phyloP scores from a whole-genome alignment of 208 protist genomes.

The Acanthamoeba lenticulata region DNA sequence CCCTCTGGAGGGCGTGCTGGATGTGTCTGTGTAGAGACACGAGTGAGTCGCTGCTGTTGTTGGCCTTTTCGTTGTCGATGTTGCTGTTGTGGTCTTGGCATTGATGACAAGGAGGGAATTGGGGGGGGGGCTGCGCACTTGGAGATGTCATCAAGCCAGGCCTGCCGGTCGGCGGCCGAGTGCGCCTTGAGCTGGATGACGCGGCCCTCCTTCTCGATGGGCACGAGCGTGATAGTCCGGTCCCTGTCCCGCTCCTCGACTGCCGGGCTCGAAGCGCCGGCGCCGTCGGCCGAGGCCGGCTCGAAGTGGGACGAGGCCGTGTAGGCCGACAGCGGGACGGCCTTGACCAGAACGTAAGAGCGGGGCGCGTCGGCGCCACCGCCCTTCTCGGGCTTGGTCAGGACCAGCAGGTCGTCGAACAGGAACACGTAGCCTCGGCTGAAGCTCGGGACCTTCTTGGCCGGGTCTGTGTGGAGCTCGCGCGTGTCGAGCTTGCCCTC shows the following conservation, averaged over 20 bases:
- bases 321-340: not conserved
- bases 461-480: not conserved
- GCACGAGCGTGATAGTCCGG: not conserved
- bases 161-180: not conserved
- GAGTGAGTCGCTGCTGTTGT: not conserved
- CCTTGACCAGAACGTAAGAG: not conserved
- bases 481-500: not conserved
- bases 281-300: not conserved
- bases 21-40: not conserved
- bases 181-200: not conserved
- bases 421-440: not conserved
- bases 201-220: not conserved
- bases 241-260: not conserved
- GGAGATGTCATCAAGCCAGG: not conserved
- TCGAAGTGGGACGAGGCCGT: not conserved
- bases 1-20: not conserved
- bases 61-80: not conserved
- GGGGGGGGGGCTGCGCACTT: not conserved
- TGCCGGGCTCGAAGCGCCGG: not conserved
- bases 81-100: too few relatives aligned
- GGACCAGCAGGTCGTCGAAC: not conserved
- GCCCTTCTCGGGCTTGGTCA: conserved; percentile 9
- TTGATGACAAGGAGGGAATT: too few relatives aligned
- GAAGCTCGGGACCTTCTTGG: not conserved
- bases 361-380: not conserved